A percentile compares a stretch with the other conserved stretches of the same genome.
These are phyloP conservation scores for Patellifolia procumbens DNA, from an alignment of 179 eudicot species.

Conservation along the genomic window DNA sequence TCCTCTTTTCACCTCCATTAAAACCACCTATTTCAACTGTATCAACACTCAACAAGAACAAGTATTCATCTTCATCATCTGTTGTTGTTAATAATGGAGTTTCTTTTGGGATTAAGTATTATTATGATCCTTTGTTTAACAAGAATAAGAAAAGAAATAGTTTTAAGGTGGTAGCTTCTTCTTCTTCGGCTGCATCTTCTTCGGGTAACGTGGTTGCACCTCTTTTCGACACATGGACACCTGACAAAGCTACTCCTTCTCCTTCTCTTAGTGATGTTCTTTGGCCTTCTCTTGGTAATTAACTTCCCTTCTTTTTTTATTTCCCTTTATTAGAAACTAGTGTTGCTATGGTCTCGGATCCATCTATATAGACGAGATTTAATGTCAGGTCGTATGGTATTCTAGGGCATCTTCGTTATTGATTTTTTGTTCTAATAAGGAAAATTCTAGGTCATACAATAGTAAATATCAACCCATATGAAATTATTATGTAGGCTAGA, in stretches of 20 bases:
- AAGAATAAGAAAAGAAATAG: neutral
- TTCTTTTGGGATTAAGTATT: neutral
- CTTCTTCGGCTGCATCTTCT: conserved; percentile 37
- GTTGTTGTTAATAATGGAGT: no score
- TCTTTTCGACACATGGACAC: conserved; percentile 63
- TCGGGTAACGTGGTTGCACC: conserved; percentile 33
- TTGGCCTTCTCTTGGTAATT: conserved; percentile 87
- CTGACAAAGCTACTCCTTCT: conserved; percentile 61
- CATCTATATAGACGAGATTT: no score
- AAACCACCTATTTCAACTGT: no score
- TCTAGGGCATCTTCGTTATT: no score
- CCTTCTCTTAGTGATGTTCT: conserved; percentile 73
- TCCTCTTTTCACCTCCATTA: neutral
- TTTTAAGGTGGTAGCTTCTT: conserved; percentile 24
- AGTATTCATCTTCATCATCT: no score
- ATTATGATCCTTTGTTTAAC: neutral
- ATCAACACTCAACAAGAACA: neutral
- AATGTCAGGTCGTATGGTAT: no score
- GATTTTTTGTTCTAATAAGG: no score
- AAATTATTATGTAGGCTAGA: no score
- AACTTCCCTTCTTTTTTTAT: neutral
- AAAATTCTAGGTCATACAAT: no score
- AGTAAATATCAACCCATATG: no score
- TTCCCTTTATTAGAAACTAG: neutral
- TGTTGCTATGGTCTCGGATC: neutral